phyloP scores from a whole-genome alignment of 2,329 filamentous ascomycete species.

The Venturia pyrina region DNA sequence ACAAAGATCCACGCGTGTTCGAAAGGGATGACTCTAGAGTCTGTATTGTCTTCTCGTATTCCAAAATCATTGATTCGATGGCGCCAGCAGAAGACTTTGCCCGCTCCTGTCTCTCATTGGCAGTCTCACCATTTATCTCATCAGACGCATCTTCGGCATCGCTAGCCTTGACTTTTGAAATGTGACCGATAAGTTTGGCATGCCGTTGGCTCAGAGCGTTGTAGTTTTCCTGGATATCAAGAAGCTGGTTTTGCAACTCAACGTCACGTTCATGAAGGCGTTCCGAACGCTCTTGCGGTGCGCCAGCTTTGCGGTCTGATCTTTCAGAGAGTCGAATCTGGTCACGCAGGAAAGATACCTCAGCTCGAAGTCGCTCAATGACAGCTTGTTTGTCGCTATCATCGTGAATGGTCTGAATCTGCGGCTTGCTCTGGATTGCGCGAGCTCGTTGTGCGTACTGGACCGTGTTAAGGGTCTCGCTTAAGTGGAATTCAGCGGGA shows the following conservation, averaged over 20 bases:
- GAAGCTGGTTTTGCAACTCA: conserved; percentile 85
- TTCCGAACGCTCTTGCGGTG: conserved; percentile 61
- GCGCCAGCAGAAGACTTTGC: conserved; percentile 95
- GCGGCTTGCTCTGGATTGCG: conserved; percentile 93
- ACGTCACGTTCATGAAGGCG: conserved; percentile 74
- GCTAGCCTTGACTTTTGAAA: conserved; percentile 71
- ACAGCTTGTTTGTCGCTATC: conserved; percentile 89
- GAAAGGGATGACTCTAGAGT: conserved; percentile 84
- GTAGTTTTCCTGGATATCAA: conserved; percentile 93
- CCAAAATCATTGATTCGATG: conserved; percentile 89
- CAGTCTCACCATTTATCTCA: conserved; percentile 61
- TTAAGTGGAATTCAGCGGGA: conserved; percentile 91
- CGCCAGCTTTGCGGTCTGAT: conserved; percentile 45
- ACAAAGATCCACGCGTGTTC: conserved; percentile 72
- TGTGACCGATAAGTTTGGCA: conserved; percentile 88
- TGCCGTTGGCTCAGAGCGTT: conserved; percentile 82
- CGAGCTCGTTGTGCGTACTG: conserved; percentile 91
- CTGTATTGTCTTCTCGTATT: conserved; percentile 98
- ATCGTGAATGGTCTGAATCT: conserved; percentile 81
- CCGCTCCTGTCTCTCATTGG: conserved; percentile 79
- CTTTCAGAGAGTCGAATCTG: conserved; percentile 81
- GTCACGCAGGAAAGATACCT: conserved; percentile 86
- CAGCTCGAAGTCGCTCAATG: conserved; percentile 86
- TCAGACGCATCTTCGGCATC: conserved; percentile 31
- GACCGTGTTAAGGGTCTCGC: conserved; percentile 94